phyloP scores from a whole-genome alignment of 1,139 yeast species.

The Blastobotrys aristatus region DNA sequence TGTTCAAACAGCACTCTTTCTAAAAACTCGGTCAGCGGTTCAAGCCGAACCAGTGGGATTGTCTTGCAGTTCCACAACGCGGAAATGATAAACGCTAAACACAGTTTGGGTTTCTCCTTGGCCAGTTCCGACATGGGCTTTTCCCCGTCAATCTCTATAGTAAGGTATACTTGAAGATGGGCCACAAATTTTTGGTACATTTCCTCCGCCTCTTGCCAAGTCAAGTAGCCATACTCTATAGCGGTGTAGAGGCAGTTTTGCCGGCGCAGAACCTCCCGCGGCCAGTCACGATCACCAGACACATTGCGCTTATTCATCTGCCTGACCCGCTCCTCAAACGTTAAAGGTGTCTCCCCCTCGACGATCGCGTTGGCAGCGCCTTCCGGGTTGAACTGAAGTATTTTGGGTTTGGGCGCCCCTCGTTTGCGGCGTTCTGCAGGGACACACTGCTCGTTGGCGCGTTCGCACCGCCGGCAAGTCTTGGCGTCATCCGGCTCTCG shows the following conservation, averaged over 20 bases:
- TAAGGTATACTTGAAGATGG: constrained; percentile 35
- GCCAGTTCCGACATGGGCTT: constrained; percentile 4
- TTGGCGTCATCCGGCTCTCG: constrained; percentile 44
- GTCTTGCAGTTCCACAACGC: constrained; percentile 3
- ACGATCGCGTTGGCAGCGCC: too few relatives aligned
- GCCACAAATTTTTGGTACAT: constrained; percentile 39
- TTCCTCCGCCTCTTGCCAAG: constrained; percentile 30
- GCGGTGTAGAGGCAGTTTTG: constrained; percentile 42
- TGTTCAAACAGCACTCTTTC: constrained; percentile 10
- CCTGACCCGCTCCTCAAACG: not conserved
- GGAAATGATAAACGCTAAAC: constrained; percentile 6
- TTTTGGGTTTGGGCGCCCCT: too few relatives aligned
- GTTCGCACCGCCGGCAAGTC: constrained; percentile 46
- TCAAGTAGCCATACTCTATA: constrained; percentile 32
- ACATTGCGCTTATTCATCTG: constrained; percentile 1
- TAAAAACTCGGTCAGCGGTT: constrained; percentile 4
- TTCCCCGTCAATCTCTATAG: constrained; percentile 7
- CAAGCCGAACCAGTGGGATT: not conserved
- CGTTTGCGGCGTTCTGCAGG: constrained; percentile 9
- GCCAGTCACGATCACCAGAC: not conserved
- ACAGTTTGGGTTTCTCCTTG: constrained; percentile 7
- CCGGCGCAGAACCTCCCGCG: constrained; percentile 6
- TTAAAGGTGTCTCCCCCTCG: too few relatives aligned
- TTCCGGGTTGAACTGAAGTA: too few relatives aligned
- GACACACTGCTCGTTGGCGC: constrained; percentile 44